A percentile compares a stretch with the other conserved stretches of the same genome.
These are phyloP conservation scores for Colletotrichum sp. DNA, from an alignment of 2,329 filamentous ascomycete species.

Conservation along the genomic window DNA sequence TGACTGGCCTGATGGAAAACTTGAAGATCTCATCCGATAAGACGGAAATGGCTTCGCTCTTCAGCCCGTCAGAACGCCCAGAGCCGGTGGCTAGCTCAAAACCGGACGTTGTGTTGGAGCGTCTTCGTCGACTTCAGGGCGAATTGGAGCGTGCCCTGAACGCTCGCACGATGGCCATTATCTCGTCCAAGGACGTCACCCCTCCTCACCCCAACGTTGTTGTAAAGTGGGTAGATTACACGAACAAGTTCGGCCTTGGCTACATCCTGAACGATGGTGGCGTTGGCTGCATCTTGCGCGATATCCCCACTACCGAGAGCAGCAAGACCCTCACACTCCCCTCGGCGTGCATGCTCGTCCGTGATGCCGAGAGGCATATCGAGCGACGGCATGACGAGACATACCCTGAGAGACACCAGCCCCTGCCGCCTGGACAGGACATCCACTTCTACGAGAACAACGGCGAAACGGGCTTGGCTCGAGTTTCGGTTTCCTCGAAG, in stretches of 20 bases:
- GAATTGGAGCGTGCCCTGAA: constrained; percentile 69
- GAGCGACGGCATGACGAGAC: constrained; percentile 60
- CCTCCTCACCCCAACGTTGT: constrained; percentile 66
- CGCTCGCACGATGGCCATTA: constrained; percentile 64
- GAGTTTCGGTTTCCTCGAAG: constrained; percentile 67
- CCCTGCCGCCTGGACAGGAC: constrained; percentile 66
- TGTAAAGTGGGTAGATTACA: constrained; percentile 88
- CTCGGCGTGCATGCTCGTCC: constrained; percentile 74
- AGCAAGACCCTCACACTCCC: constrained; percentile 59
- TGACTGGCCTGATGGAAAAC: constrained; percentile 21
- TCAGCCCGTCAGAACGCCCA: constrained; percentile 58
- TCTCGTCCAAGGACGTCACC: constrained; percentile 57
- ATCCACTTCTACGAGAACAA: constrained; percentile 79
- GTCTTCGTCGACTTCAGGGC: constrained; percentile 59
- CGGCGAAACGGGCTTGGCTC: constrained; percentile 65
- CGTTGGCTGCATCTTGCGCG: constrained; percentile 71
- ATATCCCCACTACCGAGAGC: constrained; percentile 57
- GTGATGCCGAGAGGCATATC: constrained; percentile 73
- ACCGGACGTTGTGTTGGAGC: constrained; percentile 61
- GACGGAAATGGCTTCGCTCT: constrained; percentile 52
- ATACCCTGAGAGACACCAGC: constrained; percentile 63
- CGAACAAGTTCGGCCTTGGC: constrained; percentile 83
- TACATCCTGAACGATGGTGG: constrained; percentile 85
- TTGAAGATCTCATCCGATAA: constrained; percentile 24
- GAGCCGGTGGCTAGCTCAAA: constrained; percentile 55